phyloP scores from a whole-genome alignment of 2,329 filamentous ascomycete genomes.

The Aureobasidium zeae region DNA sequence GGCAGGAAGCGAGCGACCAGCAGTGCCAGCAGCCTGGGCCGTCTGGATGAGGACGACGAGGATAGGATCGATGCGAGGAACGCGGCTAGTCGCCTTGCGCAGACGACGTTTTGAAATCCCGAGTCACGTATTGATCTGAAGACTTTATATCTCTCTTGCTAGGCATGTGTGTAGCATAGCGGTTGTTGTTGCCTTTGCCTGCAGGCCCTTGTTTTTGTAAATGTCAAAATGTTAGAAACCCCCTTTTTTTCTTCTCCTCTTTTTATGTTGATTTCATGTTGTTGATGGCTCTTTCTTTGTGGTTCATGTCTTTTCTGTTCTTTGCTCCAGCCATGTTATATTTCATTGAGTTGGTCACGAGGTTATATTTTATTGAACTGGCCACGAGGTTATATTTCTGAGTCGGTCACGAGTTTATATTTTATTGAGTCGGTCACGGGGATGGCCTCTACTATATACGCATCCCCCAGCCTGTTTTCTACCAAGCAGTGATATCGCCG shows the following conservation, averaged over 20 bases:
- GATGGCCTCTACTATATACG: too few species aligned
- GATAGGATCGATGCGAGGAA: slow-evolving; percentile 93
- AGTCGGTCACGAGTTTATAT: slow-evolving; percentile 2
- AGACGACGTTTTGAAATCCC: slow-evolving; percentile 69
- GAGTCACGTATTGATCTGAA: not conserved
- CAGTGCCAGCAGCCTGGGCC: slow-evolving; percentile 46
- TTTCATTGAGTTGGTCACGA: too few species aligned
- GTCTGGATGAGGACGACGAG: slow-evolving; percentile 71
- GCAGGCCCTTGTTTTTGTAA: not conserved
- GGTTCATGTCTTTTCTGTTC: too few species aligned
- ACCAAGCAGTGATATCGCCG: slow-evolving; percentile 94
- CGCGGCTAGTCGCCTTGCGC: slow-evolving; percentile 84
- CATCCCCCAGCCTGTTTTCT: slow-evolving; percentile 20
- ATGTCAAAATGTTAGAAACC: not conserved
- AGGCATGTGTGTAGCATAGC: too few species aligned
- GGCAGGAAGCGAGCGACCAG: slow-evolving; percentile 41
- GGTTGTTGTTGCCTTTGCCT: not conserved
- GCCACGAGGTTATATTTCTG: slow-evolving; percentile 9
- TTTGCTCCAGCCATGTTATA: too few species aligned
- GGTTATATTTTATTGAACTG: too few species aligned
- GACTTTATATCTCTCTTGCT: too few species aligned
- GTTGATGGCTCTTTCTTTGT: too few species aligned
- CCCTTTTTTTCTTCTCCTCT: not conserved
- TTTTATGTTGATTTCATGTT: too few species aligned
- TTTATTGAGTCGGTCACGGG: too few species aligned